A percentile compares a stretch with the other conserved stretches of the same genome.
These are phyloP conservation scores for Stereocaulon alpinum DNA, from an alignment of 495 filamentous ascomycete species.

Conservation along the genomic window DNA sequence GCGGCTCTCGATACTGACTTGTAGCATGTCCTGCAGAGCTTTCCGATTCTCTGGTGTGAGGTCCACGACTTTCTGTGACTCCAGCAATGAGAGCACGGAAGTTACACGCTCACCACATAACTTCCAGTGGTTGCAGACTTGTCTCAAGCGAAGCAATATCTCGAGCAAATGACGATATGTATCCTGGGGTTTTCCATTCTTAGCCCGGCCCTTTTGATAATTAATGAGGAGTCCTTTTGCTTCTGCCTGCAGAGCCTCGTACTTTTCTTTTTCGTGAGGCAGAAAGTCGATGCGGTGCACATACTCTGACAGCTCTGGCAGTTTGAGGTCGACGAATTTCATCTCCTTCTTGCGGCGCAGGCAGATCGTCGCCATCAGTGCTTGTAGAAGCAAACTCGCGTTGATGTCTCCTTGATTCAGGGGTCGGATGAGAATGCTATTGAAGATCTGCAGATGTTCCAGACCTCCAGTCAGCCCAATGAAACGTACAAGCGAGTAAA, in stretches of 20 bases:
- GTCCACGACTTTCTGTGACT: slow-evolving; percentile 52
- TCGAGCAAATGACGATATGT: slow-evolving; percentile 64
- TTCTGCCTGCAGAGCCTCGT: slow-evolving; percentile 66
- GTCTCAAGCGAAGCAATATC: slow-evolving; percentile 72
- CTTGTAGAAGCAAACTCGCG: slow-evolving; percentile 57
- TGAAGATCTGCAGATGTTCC: slow-evolving; percentile 65
- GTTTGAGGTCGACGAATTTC: slow-evolving; percentile 73
- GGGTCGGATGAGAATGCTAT: slow-evolving; percentile 60
- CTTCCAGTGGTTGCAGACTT: slow-evolving; percentile 83
- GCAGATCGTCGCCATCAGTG: slow-evolving; percentile 73
- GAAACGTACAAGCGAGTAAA: slow-evolving; percentile 74
- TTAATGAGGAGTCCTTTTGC: slow-evolving; percentile 60
- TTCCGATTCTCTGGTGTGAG: slow-evolving; percentile 63
- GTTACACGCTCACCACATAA: slow-evolving; percentile 62
- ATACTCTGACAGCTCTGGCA: slow-evolving; percentile 71
- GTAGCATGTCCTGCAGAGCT: slow-evolving; percentile 66
- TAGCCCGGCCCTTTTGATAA: slow-evolving; percentile 38
- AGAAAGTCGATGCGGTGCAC: slow-evolving; percentile 70
- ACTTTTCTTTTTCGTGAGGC: slow-evolving; percentile 66
- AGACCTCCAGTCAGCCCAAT: slow-evolving; percentile 68
- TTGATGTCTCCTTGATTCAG: slow-evolving; percentile 48
- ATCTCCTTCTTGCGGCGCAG: slow-evolving; percentile 81
- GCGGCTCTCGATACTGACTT: slow-evolving; percentile 67
- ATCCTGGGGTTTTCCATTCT: slow-evolving; percentile 33
- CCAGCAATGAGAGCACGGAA: slow-evolving; percentile 57